These are phyloP conservation scores for Porphyrellus cyaneotinctus DNA, from an alignment of 768 basidiomycete genomes.

Conservation along the genomic window DNA sequence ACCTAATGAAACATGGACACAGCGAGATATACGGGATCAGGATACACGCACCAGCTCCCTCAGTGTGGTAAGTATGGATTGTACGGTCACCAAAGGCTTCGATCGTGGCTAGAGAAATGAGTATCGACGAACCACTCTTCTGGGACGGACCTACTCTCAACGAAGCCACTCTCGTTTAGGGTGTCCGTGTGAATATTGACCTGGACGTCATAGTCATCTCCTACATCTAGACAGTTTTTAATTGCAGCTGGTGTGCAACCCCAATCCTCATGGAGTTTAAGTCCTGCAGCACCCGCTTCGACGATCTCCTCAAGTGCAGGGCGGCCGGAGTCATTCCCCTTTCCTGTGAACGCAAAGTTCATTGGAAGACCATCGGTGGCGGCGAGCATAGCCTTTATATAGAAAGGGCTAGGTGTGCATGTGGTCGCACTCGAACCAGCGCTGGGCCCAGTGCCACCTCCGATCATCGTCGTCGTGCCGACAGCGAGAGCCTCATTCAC, in stretches of 20 bases:
- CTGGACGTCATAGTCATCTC: slow-evolving; percentile 92
- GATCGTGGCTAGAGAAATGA: slow-evolving; percentile 62
- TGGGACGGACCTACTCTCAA: slow-evolving; percentile 64
- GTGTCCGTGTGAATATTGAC: slow-evolving; percentile 96
- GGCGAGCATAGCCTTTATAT: slow-evolving; percentile 85
- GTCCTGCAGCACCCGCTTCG: slow-evolving; percentile 76
- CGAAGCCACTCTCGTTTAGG: slow-evolving; percentile 94
- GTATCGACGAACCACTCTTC: not conserved
- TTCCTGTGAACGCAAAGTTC: slow-evolving; percentile 95
- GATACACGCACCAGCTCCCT: slow-evolving; percentile 73
- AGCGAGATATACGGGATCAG: not conserved
- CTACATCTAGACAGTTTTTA: slow-evolving; percentile 70
- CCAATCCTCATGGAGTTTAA: slow-evolving; percentile 99
- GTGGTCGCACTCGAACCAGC: slow-evolving; percentile 88
- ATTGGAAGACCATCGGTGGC: slow-evolving; percentile 88
- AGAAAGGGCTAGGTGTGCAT: slow-evolving; percentile 87
- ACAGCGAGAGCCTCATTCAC: slow-evolving; percentile 79
- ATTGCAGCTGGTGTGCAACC: slow-evolving; percentile 86
- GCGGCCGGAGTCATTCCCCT: slow-evolving; percentile 87
- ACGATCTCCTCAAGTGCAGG: slow-evolving; percentile 76
- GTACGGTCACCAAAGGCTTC: slow-evolving; percentile 85
- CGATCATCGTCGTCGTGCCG: slow-evolving; percentile 91
- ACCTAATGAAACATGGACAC: slow-evolving; percentile 38
- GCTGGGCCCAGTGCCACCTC: slow-evolving; percentile 93
- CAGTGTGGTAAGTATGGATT: slow-evolving; percentile 96